phyloP scores from a whole-genome alignment of 2,329 filamentous ascomycete species.

The Ophiosphaerella herpotricha region DNA sequence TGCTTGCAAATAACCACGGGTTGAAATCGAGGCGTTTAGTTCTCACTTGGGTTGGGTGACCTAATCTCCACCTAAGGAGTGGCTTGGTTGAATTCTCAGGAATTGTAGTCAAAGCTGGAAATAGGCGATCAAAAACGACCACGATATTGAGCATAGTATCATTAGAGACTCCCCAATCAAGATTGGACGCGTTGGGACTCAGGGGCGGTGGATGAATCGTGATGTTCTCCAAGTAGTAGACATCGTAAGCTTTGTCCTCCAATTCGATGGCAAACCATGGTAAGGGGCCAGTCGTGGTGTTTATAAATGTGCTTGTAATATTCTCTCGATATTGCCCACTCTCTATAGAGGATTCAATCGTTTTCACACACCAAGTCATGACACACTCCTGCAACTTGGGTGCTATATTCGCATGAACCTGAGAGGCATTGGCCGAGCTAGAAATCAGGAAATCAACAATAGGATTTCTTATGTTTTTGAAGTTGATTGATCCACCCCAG shows the following conservation, averaged over 20 bases:
- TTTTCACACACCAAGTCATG: slow-evolving; percentile 35
- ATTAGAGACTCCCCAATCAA: neutral
- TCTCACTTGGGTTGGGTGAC: neutral
- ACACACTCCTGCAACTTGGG: slow-evolving; percentile 28
- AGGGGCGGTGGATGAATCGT: slow-evolving; percentile 5
- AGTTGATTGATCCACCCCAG: slow-evolving; percentile 21
- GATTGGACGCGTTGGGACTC: neutral
- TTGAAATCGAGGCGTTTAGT: slow-evolving; percentile 8
- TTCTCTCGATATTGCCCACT: slow-evolving; percentile 24
- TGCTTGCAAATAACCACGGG: slow-evolving; percentile 21
- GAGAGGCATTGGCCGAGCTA: neutral
- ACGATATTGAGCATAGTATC: neutral
- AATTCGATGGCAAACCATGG: slow-evolving; percentile 14
- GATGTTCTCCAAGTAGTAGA: slow-evolving; percentile 13
- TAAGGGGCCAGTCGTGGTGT: slow-evolving; percentile 8
- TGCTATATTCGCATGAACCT: slow-evolving; percentile 8
- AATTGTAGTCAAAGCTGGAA: slow-evolving; percentile 23
- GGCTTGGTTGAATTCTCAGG: neutral
- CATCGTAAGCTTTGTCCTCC: neutral
- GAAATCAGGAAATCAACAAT: slow-evolving; percentile 22
- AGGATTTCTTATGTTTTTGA: slow-evolving; percentile 21
- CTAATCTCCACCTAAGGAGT: neutral
- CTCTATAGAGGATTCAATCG: slow-evolving; percentile 26
- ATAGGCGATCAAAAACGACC: slow-evolving; percentile 20
- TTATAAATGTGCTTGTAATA: neutral